Percentiles rank a stretch among this genome's conserved stretches.
These are phyloP conservation scores for Trichoderma arundinaceum DNA, from an alignment of 2,329 filamentous ascomycete species.

Conservation along the genomic window DNA sequence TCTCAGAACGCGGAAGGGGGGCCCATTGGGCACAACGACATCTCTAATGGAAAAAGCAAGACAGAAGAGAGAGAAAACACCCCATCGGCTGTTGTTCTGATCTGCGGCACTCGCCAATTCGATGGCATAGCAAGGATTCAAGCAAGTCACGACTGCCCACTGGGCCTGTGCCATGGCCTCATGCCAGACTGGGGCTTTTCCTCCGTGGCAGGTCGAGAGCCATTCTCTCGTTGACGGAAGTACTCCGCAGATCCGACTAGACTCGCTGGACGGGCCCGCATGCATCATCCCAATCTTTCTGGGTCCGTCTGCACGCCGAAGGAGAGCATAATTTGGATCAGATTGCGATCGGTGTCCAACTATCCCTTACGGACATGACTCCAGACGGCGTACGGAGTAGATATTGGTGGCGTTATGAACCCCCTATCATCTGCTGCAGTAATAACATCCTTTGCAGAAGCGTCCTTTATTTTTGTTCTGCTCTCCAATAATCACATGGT, in stretches of 20 bases:
- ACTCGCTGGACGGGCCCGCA: constrained; percentile 20
- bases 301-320: constrained; percentile 16
- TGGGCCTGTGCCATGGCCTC: constrained; percentile 16
- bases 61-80: background rate
- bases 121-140: constrained; percentile 11
- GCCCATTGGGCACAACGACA: constrained; percentile 7
- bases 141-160: constrained; percentile 24
- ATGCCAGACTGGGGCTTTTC: constrained; percentile 20
- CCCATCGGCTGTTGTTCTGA: constrained; percentile 14
- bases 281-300: constrained; percentile 14
- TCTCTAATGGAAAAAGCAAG: background rate
- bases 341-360: constrained; percentile 24
- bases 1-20: background rate
- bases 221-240: constrained; percentile 15
- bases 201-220: background rate
- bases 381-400: background rate
- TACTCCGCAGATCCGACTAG: constrained; percentile 24
- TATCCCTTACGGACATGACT: background rate
- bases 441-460: background rate
- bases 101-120: constrained; percentile 18
- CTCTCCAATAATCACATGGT: constrained; percentile 26
- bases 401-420: constrained; percentile 18
- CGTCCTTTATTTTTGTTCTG: background rate
- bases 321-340: constrained; percentile 26
- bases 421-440: background rate